Conservation (phyloP, 257 asterid species). For the Petunia axillaris region DNA sequence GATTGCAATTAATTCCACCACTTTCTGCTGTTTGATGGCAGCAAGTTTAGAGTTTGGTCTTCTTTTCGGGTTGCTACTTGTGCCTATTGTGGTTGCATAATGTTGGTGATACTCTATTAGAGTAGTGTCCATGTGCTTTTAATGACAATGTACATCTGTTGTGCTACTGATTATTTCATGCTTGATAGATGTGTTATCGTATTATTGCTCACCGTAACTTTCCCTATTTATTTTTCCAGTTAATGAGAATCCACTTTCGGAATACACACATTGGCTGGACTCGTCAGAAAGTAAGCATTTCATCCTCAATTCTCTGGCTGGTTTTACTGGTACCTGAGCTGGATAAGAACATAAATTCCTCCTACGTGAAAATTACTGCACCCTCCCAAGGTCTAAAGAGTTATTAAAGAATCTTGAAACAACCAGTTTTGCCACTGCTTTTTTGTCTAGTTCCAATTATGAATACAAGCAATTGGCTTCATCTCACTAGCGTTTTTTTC, state of each 20-base stretch:
- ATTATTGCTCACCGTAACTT: background rate
- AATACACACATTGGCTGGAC: constrained; percentile 78
- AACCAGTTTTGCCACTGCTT: background rate
- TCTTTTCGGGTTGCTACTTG: background rate
- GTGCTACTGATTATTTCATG: background rate
- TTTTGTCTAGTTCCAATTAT: background rate
- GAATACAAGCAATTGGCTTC: background rate
- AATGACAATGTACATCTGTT: background rate
- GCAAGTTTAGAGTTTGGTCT: constrained; percentile 9
- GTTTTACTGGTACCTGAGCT: constrained; percentile 15
- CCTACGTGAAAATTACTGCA: background rate
- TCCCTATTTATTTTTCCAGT: constrained; percentile 38
- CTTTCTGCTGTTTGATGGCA: background rate
- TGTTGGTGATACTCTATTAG: background rate
- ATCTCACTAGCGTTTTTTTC: no score
- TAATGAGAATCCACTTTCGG: constrained; percentile 85
- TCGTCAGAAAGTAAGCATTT: constrained; percentile 81
- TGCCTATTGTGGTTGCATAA: constrained; percentile 5
- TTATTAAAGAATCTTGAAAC: background rate
- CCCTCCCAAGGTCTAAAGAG: background rate
- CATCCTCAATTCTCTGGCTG: constrained; percentile 14
- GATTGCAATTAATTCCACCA: no score
- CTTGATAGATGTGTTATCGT: background rate
- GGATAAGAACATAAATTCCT: background rate
- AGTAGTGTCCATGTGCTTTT: constrained; percentile 12